These are phyloP conservation scores for Coemansia sp. DNA, from an alignment of 192 early-diverging fungal genomes.

Conservation along the genomic window DNA sequence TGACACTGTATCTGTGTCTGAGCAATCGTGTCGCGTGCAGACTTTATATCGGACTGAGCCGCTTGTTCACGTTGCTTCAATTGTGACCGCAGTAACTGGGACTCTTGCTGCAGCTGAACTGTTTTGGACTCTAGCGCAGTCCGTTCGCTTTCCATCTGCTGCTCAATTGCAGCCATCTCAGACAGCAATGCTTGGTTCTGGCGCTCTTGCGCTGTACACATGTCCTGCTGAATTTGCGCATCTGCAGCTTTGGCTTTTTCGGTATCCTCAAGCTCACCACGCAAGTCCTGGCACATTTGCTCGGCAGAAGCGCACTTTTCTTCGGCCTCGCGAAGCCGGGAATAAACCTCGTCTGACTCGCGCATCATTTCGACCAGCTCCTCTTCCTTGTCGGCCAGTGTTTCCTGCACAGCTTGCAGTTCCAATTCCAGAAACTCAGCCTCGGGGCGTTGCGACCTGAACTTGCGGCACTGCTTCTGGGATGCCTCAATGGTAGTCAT, in stretches of 20 bases:
- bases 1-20: background rate
- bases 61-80: slow-evolving; percentile 1
- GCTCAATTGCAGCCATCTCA: background rate
- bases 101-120: background rate
- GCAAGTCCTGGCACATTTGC: slow-evolving; percentile 10
- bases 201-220: slow-evolving; percentile 11
- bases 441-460: slow-evolving; percentile 51
- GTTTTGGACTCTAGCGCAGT: slow-evolving; percentile 3
- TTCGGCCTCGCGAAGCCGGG: slow-evolving; percentile 14
- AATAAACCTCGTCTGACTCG: slow-evolving; percentile 31
- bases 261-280: slow-evolving; percentile 6
- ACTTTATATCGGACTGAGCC: slow-evolving; percentile 1
- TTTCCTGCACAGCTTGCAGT: slow-evolving; percentile 35
- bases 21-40: background rate
- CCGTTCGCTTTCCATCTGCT: background rate
- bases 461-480: slow-evolving; percentile 37
- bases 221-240: background rate
- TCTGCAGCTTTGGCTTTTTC: background rate
- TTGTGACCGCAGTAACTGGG: background rate
- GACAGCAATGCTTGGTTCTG: slow-evolving; percentile 3
- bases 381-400: slow-evolving; percentile 40
- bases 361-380: slow-evolving; percentile 29
- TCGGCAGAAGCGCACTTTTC: background rate
- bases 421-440: slow-evolving; percentile 54
- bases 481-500: slow-evolving; percentile 40